Percentiles rank a stretch among this genome's conserved stretches.
phyloP scores from a whole-genome alignment of 2,329 filamentous ascomycete species.

The Clonostachys rhizophaga region DNA sequence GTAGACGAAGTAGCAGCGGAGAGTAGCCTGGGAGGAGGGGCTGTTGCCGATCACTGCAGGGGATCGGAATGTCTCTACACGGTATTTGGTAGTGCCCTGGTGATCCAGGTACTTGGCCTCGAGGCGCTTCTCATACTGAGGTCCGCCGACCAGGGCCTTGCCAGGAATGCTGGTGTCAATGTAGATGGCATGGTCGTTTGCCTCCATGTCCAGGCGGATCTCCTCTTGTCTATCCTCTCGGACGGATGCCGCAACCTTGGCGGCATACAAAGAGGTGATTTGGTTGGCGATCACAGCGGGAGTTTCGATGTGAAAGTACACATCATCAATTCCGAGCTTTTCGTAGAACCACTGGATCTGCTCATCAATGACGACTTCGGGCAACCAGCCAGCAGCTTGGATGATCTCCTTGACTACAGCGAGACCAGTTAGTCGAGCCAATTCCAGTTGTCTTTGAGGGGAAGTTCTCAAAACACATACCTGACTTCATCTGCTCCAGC shows the following conservation, averaged over 20 bases:
- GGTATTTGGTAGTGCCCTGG: slow-evolving; percentile 70
- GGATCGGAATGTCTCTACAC: slow-evolving; percentile 96
- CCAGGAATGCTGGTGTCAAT: slow-evolving; percentile 96
- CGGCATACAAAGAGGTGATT: slow-evolving; percentile 93
- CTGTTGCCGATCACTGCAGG: slow-evolving; percentile 69
- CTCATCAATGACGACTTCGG: slow-evolving; percentile 72
- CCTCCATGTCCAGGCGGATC: slow-evolving; percentile 94
- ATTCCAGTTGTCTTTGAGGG: background rate
- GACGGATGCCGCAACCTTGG: slow-evolving; percentile 90
- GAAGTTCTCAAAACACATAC: slow-evolving; percentile 33
- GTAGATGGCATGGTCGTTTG: slow-evolving; percentile 91
- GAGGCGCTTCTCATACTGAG: slow-evolving; percentile 89
- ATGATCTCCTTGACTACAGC: slow-evolving; percentile 73
- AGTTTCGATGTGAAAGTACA: slow-evolving; percentile 91
- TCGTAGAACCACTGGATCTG: slow-evolving; percentile 98
- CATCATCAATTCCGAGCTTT: slow-evolving; percentile 94
- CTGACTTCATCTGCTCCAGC: slow-evolving; percentile 80
- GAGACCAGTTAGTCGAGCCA: slow-evolving; percentile 2
- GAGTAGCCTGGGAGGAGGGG: slow-evolving; percentile 68
- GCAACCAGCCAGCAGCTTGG: slow-evolving; percentile 79
- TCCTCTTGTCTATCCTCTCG: slow-evolving; percentile 91
- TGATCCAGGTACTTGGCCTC: slow-evolving; percentile 94
- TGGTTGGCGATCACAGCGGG: slow-evolving; percentile 86
- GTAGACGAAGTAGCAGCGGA: slow-evolving; percentile 99
- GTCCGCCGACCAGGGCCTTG: slow-evolving; percentile 68